These are phyloP conservation scores for Gardenia jasminoides DNA, from an alignment of 257 asterid species.

Conservation along the genomic window DNA sequence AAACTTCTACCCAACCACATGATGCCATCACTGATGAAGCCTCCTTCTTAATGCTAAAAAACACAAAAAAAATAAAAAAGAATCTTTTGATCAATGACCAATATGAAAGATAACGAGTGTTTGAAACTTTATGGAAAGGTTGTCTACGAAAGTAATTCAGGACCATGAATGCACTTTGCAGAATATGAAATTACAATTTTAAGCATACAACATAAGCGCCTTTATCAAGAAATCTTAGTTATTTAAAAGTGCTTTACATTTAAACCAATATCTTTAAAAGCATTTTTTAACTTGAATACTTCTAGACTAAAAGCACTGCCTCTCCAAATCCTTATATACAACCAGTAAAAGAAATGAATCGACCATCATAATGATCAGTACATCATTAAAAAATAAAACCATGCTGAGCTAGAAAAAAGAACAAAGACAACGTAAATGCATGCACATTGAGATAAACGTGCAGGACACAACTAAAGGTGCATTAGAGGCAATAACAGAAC, in stretches of 20 bases:
- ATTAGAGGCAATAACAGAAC: slow-evolving; percentile 19
- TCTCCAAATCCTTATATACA: no score
- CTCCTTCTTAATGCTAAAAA: slow-evolving; percentile 80
- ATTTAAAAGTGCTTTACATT: not conserved
- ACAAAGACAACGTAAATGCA: not conserved
- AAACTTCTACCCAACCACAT: slow-evolving; percentile 90
- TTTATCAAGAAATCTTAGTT: no score
- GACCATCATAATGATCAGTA: not conserved
- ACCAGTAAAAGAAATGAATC: not conserved
- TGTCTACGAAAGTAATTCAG: no score
- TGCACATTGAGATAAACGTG: not conserved
- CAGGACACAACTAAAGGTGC: not conserved
- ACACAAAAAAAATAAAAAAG: slow-evolving; percentile 25
- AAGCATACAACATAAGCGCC: not conserved
- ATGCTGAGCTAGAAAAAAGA: not conserved
- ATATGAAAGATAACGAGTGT: not conserved
- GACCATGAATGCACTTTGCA: not conserved
- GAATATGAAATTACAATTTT: not conserved
- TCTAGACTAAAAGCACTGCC: not conserved
- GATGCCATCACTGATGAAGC: slow-evolving; percentile 62
- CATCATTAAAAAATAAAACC: not conserved
- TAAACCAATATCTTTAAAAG: not conserved
- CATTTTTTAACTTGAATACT: not conserved
- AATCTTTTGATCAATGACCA: slow-evolving; percentile 17
- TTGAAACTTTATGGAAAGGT: not conserved